phyloP scores from a whole-genome alignment of 2,329 filamentous ascomycete species.

The Fusarium brachygibbosum region DNA sequence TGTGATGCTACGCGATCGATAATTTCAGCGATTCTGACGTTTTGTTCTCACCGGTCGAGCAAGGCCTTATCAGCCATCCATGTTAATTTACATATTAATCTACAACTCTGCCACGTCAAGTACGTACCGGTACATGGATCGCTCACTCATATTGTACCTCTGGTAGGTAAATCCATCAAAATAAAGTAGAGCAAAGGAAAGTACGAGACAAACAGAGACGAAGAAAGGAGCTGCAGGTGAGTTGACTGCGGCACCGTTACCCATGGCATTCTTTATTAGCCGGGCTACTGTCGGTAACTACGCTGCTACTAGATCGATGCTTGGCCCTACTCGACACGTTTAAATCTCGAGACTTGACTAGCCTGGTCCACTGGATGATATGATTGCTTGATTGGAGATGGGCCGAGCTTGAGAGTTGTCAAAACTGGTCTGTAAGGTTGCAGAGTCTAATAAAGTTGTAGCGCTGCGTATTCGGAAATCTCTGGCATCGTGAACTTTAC shows the following conservation, averaged over 20 bases:
- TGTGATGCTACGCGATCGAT: constrained; percentile 7
- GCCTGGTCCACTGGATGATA: constrained; percentile 2
- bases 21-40: constrained; percentile 6
- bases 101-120: neutral
- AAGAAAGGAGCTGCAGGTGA: neutral
- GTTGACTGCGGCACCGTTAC: constrained; percentile 35
- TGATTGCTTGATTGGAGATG: constrained; percentile 2
- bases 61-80: constrained; percentile 34
- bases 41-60: constrained; percentile 33
- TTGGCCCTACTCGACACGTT: constrained; percentile 42
- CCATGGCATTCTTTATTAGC: constrained; percentile 35
- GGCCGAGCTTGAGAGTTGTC: neutral
- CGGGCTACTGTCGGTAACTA: constrained; percentile 24
- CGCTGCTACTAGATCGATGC: constrained; percentile 16
- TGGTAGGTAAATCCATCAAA: neutral
- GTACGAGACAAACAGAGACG: constrained; percentile 31
- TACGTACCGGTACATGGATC: neutral
- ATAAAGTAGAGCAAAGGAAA: constrained; percentile 10
- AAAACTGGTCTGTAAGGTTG: neutral
- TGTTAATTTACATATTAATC: constrained; percentile 12
- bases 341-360: constrained; percentile 30
- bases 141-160: neutral
- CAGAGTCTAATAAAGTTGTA: neutral
- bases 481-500: constrained; percentile 6
- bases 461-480: constrained; percentile 33